phyloP scores from a whole-genome alignment of 805 yeast genomes.

The Wickerhamiella dianesei region DNA sequence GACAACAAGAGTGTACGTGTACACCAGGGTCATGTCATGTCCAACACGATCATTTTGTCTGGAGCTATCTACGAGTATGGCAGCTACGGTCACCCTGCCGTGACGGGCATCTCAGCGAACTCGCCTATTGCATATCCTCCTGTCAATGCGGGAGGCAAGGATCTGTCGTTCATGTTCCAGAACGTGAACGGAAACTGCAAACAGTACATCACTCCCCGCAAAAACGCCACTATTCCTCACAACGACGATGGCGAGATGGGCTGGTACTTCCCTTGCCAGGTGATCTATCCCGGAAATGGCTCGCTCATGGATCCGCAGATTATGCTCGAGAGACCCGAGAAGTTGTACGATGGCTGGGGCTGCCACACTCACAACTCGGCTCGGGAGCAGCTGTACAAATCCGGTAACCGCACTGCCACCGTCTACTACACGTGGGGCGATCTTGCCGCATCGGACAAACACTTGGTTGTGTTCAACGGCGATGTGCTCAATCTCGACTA shows the following conservation, averaged over 20 bases:
- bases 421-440: constrained; percentile 88
- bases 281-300: constrained; percentile 45
- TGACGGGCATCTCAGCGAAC: constrained; percentile 56
- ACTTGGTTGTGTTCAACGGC: constrained; percentile 80
- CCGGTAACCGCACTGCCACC: constrained; percentile 50
- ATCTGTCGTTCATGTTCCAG: constrained; percentile 58
- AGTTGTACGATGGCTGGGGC: constrained; percentile 72
- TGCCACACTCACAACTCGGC: constrained; percentile 72
- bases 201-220: constrained; percentile 57
- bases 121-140: constrained; percentile 76
- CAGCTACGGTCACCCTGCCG: constrained; percentile 61
- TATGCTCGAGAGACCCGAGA: constrained; percentile 21
- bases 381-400: constrained; percentile 48
- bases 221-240: constrained; percentile 56
- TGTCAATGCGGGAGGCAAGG: constrained; percentile 53
- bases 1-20: constrained; percentile 34
- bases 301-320: constrained; percentile 29
- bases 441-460: constrained; percentile 51
- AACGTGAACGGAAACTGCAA: constrained; percentile 88
- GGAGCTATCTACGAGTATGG: constrained; percentile 70
- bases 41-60: constrained; percentile 57
- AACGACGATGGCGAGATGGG: constrained; percentile 47
- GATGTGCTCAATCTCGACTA: constrained; percentile 70
- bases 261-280: constrained; percentile 93
- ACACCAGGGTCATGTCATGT: constrained; percentile 43